Percentiles rank a stretch among this genome's conserved stretches.
phyloP scores from a whole-genome alignment of 331 rosid genomes.

The Quercus lobata region DNA sequence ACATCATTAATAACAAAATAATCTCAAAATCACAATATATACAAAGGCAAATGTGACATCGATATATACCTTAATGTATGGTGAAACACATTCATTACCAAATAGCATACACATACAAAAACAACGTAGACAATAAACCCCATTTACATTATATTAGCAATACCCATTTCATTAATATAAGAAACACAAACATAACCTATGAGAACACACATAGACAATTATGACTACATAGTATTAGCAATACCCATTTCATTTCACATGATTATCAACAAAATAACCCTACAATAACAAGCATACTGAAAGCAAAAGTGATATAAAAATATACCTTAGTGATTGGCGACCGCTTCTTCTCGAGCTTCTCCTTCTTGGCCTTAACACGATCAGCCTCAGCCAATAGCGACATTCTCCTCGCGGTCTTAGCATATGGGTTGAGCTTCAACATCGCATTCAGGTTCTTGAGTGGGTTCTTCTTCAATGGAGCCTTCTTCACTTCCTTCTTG shows the following conservation, averaged over 20 bases:
- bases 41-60: too few relatives aligned
- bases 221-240: not conserved
- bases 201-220: too few relatives aligned
- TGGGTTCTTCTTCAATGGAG: constrained; percentile 71
- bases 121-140: too few relatives aligned
- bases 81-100: too few relatives aligned
- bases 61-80: too few relatives aligned
- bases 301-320: not conserved
- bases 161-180: too few relatives aligned
- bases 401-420: constrained; percentile 79
- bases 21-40: too few relatives aligned
- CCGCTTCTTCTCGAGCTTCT: constrained; percentile 79
- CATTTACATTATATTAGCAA: not conserved
- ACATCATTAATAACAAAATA: too few relatives aligned
- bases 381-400: constrained; percentile 65
- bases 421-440: constrained; percentile 73
- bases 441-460: constrained; percentile 65
- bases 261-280: not conserved
- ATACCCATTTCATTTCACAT: not conserved
- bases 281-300: not conserved
- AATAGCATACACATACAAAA: too few relatives aligned
- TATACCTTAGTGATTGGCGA: constrained; percentile 53
- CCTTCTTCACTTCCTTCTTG: constrained; percentile 54
- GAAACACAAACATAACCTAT: too few relatives aligned
- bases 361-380: constrained; percentile 69